Conservation (phyloP, 345 rosid species). For the Leavenworthia alabamica region DNA sequence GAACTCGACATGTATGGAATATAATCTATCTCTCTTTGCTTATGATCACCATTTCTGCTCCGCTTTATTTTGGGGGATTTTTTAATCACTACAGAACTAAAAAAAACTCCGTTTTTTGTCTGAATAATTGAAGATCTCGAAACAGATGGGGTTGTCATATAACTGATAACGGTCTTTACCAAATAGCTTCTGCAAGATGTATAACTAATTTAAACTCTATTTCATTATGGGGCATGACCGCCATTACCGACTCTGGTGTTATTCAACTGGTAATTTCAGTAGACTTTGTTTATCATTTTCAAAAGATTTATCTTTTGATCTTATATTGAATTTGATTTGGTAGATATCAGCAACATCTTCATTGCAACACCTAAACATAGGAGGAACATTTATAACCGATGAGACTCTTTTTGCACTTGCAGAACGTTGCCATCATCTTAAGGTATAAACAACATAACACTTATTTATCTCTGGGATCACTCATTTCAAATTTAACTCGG, state of each 20-base stretch:
- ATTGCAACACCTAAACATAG: constrained; percentile 69
- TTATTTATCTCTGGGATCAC: background rate
- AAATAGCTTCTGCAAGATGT: constrained; percentile 65
- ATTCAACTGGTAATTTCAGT: constrained; percentile 56
- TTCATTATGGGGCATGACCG: constrained; percentile 85
- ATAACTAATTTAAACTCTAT: constrained; percentile 58
- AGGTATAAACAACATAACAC: constrained; percentile 46
- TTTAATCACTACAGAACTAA: background rate
- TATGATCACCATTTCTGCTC: background rate
- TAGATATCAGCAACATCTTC: constrained; percentile 70
- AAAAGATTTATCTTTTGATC: background rate
- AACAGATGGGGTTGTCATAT: constrained; percentile 93
- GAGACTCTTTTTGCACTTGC: constrained; percentile 74
- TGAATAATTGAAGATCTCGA: constrained; percentile 45
- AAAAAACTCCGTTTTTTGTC: background rate
- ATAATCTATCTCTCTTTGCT: background rate
- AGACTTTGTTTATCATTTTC: background rate
- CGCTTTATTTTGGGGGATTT: constrained; percentile 2
- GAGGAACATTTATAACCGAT: constrained; percentile 89
- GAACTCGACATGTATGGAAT: constrained; percentile 97
- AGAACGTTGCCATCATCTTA: constrained; percentile 60
- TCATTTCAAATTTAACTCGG: background rate
- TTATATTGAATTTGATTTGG: background rate
- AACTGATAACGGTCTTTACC: constrained; percentile 67
- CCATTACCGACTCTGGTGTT: constrained; percentile 84